Evolutionary conservation across 768 basidiomycete genomes (phyloP).

Genomic region (Trametes gibbosa): DNA sequence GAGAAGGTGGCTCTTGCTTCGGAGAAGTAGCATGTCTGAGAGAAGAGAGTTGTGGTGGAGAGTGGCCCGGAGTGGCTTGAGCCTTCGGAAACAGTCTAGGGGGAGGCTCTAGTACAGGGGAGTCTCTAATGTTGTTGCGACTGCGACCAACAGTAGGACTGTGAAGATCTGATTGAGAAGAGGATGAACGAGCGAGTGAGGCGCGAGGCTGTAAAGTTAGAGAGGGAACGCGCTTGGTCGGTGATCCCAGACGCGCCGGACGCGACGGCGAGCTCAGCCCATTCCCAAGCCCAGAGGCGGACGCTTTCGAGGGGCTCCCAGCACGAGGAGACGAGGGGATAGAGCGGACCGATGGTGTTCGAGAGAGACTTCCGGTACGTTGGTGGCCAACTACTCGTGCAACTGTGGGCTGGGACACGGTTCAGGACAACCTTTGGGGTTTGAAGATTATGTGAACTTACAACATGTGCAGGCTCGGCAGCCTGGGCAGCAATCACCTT

Average conservation of each 20-base stretch:
- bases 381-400: conserved; percentile 50
- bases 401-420: conserved; percentile 15
- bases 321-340: conserved; percentile 53
- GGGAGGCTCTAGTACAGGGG: conserved; percentile 28
- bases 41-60: conserved; percentile 14
- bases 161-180: conserved; percentile 34
- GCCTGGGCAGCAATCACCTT: conserved; percentile 42
- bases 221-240: conserved; percentile 53
- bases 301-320: conserved; percentile 57
- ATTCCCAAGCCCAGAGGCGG: conserved; percentile 15
- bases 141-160: conserved; percentile 29
- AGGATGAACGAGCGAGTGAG: conserved; percentile 46
- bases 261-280: conserved; percentile 30
- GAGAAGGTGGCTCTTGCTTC: neutral
- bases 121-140: conserved; percentile 26
- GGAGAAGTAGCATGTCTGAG: conserved; percentile 15
- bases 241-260: conserved; percentile 40
- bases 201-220: conserved; percentile 48
- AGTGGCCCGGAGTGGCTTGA: conserved; percentile 18
- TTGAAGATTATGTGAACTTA: neutral
- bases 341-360: conserved; percentile 24
- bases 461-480: conserved; percentile 20
- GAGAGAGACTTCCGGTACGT: conserved; percentile 46
- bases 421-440: neutral
- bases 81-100: conserved; percentile 17